Evolutionary conservation across 192 early-diverging fungal species (phyloP), one percentile per base, ranked within the genome.

Genomic region (Powellomyces hirtus): DNA sequence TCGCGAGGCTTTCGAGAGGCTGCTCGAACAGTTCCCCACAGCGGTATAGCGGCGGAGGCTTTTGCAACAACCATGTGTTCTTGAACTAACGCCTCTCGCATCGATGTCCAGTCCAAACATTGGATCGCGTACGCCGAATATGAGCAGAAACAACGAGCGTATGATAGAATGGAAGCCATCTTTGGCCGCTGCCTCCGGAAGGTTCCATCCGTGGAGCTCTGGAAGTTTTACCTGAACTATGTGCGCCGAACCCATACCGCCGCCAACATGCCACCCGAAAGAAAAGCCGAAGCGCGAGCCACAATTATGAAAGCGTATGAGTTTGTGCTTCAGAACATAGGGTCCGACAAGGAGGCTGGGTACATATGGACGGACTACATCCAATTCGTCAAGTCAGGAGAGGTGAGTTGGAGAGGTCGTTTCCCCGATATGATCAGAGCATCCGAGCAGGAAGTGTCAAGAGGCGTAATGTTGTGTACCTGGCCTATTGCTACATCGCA

Each of bases 351-450:
- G 50, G 93, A 95, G 26, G 86, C 95, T 5, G 95, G 94, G 0
- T 71, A 74, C 33, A 89, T 98, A 33, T 98, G 96, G 96, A 69
- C 79, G 11, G 89, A 95, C 53, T 98, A 94, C 68, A 79, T 97
- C 34, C 79, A 76, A 26, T 98, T 94, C 73, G 68, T 94, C 52
- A 88, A 85, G 64, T 80, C 86, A 52, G 84, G 76, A 26, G 88
- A 92, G 86, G 89, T 91, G 73, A 59, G 66, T 60, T 42, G 5
- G 2, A 29, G 53, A 10, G 18, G 51, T 8, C 40, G n/a, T n/a
- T n/a, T n/a, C n/a, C n/a, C n/a, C n/a, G n/a, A n/a, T n/a, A n/a
- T n/a, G n/a, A n/a, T n/a, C n/a, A n/a, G n/a, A n/a, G n/a, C n/a
- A n/a, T n/a, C n/a, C n/a, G n/a, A n/a, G n/a, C n/a, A n/a, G n/a